Evolutionary conservation across 2,329 filamentous ascomycete genomes (phyloP), one percentile per base, ranked within the genome.

Genomic region (Annulohypoxylon truncatum): DNA sequence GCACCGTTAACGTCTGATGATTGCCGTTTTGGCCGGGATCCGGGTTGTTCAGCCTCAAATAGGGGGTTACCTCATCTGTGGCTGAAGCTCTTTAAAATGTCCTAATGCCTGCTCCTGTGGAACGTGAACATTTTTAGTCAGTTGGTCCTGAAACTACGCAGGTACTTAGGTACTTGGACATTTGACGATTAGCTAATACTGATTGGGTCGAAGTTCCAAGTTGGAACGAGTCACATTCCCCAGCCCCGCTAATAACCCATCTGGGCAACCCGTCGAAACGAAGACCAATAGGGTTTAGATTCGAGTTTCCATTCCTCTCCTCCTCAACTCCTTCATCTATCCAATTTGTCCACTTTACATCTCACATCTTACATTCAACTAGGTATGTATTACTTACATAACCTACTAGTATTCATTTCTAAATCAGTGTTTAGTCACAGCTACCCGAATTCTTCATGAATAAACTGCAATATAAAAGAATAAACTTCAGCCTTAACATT

Each of bases 21-120:
- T 44, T 58, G 58, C 63, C 57, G 63, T 28, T 57, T 42, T 66
- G 54, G 20, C 57, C 59, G 38, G 38, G 26, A n/a, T 18, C 35
- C 6, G n/a, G n/a, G n/a, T 38, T 40, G 48, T 58, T 61, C 60
- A 61, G 59, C 56, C 56, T 67, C 61, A 31, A 35, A 12, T 56
- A 54, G 40, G 26, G 33, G 33, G 50, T 26, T 13, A 33, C 42
- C 52, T 53, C 42, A 28, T 40, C 47, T 61, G 65, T 67, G 65
- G 65, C 65, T 67, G 65, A 56, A 66, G 59, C 54, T 58, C 33
- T 26, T 28, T 28, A 28, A 28, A n/a, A 47, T 47, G 20, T 24
- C 13, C 24, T 2, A n/a, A n/a, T 18, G 35, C 33, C 10, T 35
- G 33, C 33, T 13, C 33, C 24, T 48, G 38, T 42, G 38, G 38